Evolutionary conservation across 2,329 filamentous ascomycete species (phyloP).

Genomic region (Pseudocercospora musae): DNA sequence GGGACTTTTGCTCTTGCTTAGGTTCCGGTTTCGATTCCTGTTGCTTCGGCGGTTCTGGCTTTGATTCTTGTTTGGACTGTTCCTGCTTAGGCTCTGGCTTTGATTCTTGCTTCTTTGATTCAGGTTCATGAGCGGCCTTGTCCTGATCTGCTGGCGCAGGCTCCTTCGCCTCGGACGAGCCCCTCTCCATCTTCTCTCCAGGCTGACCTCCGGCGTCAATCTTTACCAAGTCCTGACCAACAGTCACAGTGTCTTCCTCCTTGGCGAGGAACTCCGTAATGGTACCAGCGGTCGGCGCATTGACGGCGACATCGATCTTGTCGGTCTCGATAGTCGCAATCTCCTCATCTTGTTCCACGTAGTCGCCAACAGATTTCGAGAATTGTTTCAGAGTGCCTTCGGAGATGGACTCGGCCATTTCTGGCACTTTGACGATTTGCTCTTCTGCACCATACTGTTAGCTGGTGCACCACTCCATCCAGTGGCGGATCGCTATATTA

Average conservation of each 20-base stretch:
- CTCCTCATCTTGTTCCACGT: slow-evolving; percentile 92
- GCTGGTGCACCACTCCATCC: neutral
- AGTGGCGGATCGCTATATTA: slow-evolving; percentile 7
- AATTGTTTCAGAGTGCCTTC: slow-evolving; percentile 97
- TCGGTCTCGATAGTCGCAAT: slow-evolving; percentile 99
- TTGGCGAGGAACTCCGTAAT: slow-evolving; percentile 89
- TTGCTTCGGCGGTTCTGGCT: slow-evolving; percentile 37
- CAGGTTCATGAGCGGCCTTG: slow-evolving; percentile 43
- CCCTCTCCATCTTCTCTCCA: slow-evolving; percentile 56
- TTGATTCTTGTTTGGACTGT: slow-evolving; percentile 39
- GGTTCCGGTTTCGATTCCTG: slow-evolving; percentile 42
- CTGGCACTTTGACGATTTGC: slow-evolving; percentile 84
- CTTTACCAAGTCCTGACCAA: slow-evolving; percentile 86
- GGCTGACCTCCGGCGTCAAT: slow-evolving; percentile 70
- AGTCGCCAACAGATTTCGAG: slow-evolving; percentile 88
- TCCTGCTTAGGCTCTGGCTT: slow-evolving; percentile 47
- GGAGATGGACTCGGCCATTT: slow-evolving; percentile 98
- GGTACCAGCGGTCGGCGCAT: slow-evolving; percentile 83
- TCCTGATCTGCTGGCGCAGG: slow-evolving; percentile 52
- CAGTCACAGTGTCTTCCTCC: slow-evolving; percentile 92
- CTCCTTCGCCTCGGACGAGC: slow-evolving; percentile 57
- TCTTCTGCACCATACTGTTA: slow-evolving; percentile 55
- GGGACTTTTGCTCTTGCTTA: slow-evolving; percentile 43
- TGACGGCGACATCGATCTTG: slow-evolving; percentile 98
- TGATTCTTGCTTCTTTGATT: slow-evolving; percentile 47